Percentiles rank a stretch among this genome's conserved stretches.
Conservation (phyloP, 106 monocot genomes). For the Posidonia australis region DNA sequence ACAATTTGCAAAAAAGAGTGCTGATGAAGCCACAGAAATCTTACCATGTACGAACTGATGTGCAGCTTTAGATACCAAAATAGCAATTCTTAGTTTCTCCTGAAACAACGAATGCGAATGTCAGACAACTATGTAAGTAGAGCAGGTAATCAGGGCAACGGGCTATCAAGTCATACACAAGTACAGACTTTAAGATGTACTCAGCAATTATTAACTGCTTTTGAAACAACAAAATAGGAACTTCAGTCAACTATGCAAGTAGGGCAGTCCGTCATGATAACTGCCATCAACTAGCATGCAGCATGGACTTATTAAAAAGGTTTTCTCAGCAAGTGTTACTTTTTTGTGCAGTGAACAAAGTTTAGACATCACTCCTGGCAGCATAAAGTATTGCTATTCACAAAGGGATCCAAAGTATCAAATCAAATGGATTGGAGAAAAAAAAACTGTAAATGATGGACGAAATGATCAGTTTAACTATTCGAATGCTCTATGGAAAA, state of each 20-base stretch:
- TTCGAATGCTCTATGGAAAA: no score
- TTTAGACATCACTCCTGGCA: no score
- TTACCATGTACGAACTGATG: conserved; percentile 11
- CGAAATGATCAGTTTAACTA: no score
- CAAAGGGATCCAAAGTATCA: no score
- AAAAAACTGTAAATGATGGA: no score
- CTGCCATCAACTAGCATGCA: not conserved
- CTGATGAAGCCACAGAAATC: not conserved
- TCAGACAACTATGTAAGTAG: not conserved
- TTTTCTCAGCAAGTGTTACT: no score
- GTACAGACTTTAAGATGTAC: not conserved
- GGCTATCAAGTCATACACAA: not conserved
- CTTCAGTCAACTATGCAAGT: not conserved
- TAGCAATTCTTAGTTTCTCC: conserved; percentile 17
- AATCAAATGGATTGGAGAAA: no score
- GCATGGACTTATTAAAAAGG: not conserved
- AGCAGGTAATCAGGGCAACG: no score
- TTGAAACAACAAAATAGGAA: not conserved
- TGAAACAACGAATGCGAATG: not conserved
- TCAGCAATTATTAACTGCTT: no score
- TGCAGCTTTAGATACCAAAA: conserved; percentile 15
- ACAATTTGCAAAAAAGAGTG: not conserved
- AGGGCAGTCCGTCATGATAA: not conserved
- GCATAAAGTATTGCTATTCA: no score
- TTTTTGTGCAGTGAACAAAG: no score